phyloP scores from a whole-genome alignment of 1,139 yeast species.

The Waltiozyma sp. region DNA sequence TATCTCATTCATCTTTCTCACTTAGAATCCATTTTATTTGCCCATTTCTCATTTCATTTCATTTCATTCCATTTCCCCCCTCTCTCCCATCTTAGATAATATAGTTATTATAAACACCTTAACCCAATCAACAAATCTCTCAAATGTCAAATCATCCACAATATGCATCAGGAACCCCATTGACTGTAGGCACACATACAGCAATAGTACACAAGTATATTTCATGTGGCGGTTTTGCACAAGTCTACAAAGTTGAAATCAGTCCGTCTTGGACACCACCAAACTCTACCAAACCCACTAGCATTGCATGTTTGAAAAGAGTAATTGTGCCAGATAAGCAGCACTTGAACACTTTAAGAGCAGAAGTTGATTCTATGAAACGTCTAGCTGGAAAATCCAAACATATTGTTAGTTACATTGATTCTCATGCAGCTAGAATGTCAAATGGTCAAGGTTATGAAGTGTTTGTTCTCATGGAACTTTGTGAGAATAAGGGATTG shows the following conservation, averaged over 20 bases:
- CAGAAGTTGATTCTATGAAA: conserved; percentile 82
- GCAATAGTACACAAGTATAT: conserved; percentile 48
- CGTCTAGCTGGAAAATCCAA: conserved; percentile 57
- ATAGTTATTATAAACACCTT: too few relatives aligned
- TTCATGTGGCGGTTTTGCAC: conserved; percentile 71
- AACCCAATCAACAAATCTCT: too few relatives aligned
- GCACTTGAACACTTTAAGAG: conserved; percentile 55
- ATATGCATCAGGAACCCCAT: conserved; percentile 44
- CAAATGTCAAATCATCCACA: not conserved
- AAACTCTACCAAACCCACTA: conserved; percentile 27
- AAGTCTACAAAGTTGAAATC: conserved; percentile 56
- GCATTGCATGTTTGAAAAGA: conserved; percentile 58
- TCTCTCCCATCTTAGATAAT: too few relatives aligned
- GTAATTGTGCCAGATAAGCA: conserved; percentile 67
- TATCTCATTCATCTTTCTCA: too few relatives aligned
- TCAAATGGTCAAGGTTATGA: conserved; percentile 45
- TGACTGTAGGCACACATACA: conserved; percentile 56
- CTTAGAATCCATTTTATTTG: too few relatives aligned
- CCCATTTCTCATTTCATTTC: too few relatives aligned
- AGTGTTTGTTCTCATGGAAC: conserved; percentile 87
- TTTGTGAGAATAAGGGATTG: conserved; percentile 75
- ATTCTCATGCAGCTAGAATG: conserved; percentile 82
- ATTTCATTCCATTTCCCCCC: too few relatives aligned
- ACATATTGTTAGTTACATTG: conserved; percentile 80
- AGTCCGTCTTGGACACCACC: conserved; percentile 26